Base-by-base conservation (phyloP, 305 asterid species). In the Solanum hybrid region DNA sequence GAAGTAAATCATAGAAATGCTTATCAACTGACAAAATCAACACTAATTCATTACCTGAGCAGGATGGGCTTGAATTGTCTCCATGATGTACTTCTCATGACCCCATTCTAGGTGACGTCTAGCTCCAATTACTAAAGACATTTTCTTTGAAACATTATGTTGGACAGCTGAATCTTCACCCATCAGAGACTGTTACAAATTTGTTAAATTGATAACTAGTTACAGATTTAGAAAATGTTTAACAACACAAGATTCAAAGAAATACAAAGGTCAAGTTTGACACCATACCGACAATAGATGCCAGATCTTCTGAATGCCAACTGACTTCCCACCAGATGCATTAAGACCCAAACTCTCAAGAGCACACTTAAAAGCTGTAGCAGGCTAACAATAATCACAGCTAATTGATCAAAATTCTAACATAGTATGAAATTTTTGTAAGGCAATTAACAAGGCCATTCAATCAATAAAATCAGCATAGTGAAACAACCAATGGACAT, bases 81-180 rank as follows among this genome's bases (percentile, higher is more conserved):
- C 99, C 93, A 94, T 92, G 88, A 97, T 93, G 91, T 96, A 95
- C 91, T 96, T 97, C 86, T 94, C 98, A 80, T 97, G 99, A 69
- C 99, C 99, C 98, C 96, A 95, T 89, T 97, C 99, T 86, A 97
- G 98, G 93, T 96, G 98, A 87, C 93, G 96, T 89, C 99, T 93
- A 15, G 99, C 99, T 90, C 99, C 99, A 91, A 95, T 91, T 86
- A 96, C 95, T 75, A 97, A 90, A 42, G 98, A 94, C 97, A 96
- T 95, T 90, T 92, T 95, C 90, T 90, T 94, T 64, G 98, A 93
- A 90, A 93, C 91, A 91, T 92, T 92, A 36, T 89, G 93, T 81
- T 89, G 94, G 79, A 90, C 88, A 90, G 91, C 78, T 91, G 94
- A 88, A 90, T 95, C 96, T 93, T 96, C 99, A 86, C 95, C 97